These are phyloP conservation scores for Pouteria campechiana DNA, from an alignment of 179 eudicot genomes.

Conservation along the genomic window DNA sequence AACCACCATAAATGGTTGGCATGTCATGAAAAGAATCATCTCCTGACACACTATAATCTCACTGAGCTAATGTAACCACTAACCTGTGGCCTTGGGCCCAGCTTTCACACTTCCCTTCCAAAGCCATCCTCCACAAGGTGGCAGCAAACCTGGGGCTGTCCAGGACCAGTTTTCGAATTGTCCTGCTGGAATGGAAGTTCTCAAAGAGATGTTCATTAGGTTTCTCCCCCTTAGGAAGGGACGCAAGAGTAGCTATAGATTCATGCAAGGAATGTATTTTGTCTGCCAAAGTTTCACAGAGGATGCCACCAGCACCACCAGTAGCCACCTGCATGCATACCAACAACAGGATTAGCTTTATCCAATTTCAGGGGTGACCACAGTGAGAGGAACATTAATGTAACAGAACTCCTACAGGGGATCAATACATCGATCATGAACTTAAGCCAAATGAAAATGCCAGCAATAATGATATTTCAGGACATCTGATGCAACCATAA, in stretches of 20 bases:
- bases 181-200: conserved; percentile 78
- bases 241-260: conserved; percentile 52
- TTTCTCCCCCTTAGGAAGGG: conserved; percentile 50
- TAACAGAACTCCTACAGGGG: not conserved
- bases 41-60: not conserved
- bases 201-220: conserved; percentile 70
- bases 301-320: conserved; percentile 81
- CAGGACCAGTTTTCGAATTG: conserved; percentile 64
- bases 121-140: conserved; percentile 59
- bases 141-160: conserved; percentile 80
- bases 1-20: too few relatives aligned
- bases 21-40: too few relatives aligned
- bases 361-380: not conserved
- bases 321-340: conserved; percentile 51
- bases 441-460: not conserved
- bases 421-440: not conserved
- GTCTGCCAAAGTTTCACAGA: conserved; percentile 42
- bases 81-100: conserved; percentile 96
- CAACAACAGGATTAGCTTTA: not conserved
- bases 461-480: not conserved
- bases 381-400: not conserved
- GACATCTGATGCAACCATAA: too few relatives aligned
- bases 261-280: conserved; percentile 47
- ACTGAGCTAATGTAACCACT: not conserved
- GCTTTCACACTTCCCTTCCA: conserved; percentile 50